Conservation (phyloP, 345 rosid genomes). For the Citrus cavaleriei region DNA sequence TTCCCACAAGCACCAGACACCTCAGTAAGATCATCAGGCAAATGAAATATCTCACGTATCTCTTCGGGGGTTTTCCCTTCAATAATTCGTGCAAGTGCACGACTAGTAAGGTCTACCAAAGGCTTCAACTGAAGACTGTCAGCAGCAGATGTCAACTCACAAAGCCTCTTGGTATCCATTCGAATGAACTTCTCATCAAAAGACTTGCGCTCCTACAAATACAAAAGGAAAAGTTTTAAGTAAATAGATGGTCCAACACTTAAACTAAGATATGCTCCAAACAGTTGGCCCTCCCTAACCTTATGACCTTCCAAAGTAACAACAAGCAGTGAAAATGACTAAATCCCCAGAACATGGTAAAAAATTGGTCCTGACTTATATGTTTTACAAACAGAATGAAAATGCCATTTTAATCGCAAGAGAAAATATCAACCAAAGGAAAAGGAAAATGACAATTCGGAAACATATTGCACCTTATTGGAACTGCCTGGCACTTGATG, state of each 20-base stretch:
- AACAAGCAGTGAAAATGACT: background rate
- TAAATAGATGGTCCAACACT: slow-evolving; percentile 6
- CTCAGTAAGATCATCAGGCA: slow-evolving; percentile 96
- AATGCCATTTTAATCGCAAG: background rate
- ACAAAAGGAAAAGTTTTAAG: slow-evolving; percentile 5
- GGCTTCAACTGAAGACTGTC: slow-evolving; percentile 89
- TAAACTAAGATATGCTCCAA: background rate
- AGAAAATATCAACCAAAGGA: background rate
- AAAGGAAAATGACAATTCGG: slow-evolving; percentile 8
- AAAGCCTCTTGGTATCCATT: slow-evolving; percentile 80
- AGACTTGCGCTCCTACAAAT: slow-evolving; percentile 62
- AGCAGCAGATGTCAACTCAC: slow-evolving; percentile 93
- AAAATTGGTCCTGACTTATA: background rate
- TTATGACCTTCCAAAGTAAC: background rate
- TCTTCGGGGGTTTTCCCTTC: slow-evolving; percentile 89
- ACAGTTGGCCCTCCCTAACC: background rate
- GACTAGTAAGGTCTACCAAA: slow-evolving; percentile 87
- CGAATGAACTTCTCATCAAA: slow-evolving; percentile 84
- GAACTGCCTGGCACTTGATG: slow-evolving; percentile 81
- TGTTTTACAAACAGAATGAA: background rate
- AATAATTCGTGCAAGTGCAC: slow-evolving; percentile 79
- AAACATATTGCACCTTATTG: slow-evolving; percentile 47
- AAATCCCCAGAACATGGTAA: background rate
- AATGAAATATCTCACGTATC: slow-evolving; percentile 87
- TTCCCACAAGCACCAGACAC: slow-evolving; percentile 37